Base-by-base conservation (phyloP, 176 grass and related monocot genomes). In the Oryza australiensis region DNA sequence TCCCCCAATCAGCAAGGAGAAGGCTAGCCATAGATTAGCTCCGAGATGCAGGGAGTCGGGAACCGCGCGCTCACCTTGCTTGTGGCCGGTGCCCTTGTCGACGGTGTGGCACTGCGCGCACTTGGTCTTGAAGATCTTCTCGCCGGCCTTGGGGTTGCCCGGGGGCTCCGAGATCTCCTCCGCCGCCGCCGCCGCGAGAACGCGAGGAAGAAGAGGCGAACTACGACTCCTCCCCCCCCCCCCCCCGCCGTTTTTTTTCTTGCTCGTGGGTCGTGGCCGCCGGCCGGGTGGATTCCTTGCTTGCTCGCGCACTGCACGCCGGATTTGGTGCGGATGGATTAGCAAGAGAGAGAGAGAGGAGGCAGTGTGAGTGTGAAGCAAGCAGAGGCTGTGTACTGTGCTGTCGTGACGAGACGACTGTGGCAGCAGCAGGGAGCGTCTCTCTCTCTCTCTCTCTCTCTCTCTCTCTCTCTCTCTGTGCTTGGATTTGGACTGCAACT, bases 81-180 rank as follows among this genome's bases (percentile, higher is more conserved):
- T 93, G 88, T 93, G 94, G 46, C 91, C 91, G 77, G 94, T 89
- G 80, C 94, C 94, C 28, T 89, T 85, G 0, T 93, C 91, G 73
- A 97, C 94, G 84, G 94, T 97, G 81, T 97, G 94, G 89, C 94
- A 97, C 91, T 97, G 94, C 28, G 91, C 94, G 78, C 94, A 97
- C 88, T 93, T 97, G 26, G 91, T 97, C 91, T 89, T 97, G 81
- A 97, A 97, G 84, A 97, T 97, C 91, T 97, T 97, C 78, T 89
- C 94, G 9, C 94, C 94, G 1, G 88, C 78, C 32, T 80, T 80
- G 1, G 94, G 55, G 78, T 97, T 87, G 4, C 91, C 91, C 15
- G 91, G 91, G 12, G 94, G 94, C 73, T 97, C 88, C 3, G 83
- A 72, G 80, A 97, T 96, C 68, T 68, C 64, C 62, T 5, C 35